phyloP scores from a whole-genome alignment of 2,329 filamentous ascomycete species.

The Westerdykella sp. region DNA sequence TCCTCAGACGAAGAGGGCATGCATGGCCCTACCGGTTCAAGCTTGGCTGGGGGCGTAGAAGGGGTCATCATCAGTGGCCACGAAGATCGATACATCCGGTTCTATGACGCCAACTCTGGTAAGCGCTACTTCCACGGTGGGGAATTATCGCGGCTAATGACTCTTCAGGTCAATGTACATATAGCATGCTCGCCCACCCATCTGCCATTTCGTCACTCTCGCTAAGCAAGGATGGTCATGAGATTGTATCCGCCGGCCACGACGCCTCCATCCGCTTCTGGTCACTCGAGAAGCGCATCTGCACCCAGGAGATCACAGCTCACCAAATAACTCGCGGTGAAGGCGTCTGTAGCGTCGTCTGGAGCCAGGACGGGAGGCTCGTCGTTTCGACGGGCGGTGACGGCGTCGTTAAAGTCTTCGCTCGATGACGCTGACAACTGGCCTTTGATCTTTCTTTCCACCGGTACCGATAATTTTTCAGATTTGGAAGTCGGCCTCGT shows the following conservation, averaged over 20 bases:
- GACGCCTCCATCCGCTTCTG: conserved; percentile 95
- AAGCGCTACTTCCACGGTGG: conserved; percentile 41
- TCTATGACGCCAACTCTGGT: conserved; percentile 99
- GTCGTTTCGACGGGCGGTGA: conserved; percentile 93
- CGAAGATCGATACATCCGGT: conserved; percentile 90
- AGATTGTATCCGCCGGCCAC: conserved; percentile 92
- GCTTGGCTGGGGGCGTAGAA: conserved; percentile 67
- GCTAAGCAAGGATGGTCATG: conserved; percentile 84
- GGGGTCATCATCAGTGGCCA: conserved; percentile 94
- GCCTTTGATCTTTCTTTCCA: too few relatives aligned
- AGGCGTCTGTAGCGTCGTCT: conserved; percentile 87
- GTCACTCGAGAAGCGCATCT: conserved; percentile 91
- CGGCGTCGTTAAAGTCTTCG: conserved; percentile 89
- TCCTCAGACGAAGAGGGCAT: conserved; percentile 66
- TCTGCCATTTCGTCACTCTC: conserved; percentile 87
- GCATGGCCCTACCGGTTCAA: conserved; percentile 76
- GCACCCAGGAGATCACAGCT: conserved; percentile 89
- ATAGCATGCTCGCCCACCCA: conserved; percentile 96
- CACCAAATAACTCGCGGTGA: conserved; percentile 94
- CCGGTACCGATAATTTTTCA: too few relatives aligned
- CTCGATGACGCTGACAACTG: conserved; percentile 15
- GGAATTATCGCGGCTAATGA: neutral
- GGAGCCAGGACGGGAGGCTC: conserved; percentile 92
- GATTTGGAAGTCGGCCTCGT: too few relatives aligned
- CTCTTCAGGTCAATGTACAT: conserved; percentile 85